Conservation (phyloP, 2,329 filamentous ascomycete species). For the Blastomyces gilchristii region DNA sequence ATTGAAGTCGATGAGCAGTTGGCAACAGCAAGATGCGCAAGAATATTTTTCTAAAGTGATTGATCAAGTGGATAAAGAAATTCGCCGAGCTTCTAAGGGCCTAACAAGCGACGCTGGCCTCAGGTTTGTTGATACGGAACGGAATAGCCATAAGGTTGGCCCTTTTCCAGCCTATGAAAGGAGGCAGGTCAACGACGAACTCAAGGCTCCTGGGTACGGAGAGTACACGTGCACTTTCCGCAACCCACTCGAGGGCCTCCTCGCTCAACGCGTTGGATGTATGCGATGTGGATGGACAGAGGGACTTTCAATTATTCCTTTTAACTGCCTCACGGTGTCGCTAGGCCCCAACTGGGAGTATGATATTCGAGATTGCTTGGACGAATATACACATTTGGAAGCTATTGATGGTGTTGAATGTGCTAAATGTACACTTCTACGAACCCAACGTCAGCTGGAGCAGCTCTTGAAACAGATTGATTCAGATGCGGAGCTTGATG, state of each 20-base stretch:
- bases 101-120: conserved; percentile 37
- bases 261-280: conserved; percentile 83
- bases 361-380: conserved; percentile 66
- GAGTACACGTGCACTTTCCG: conserved; percentile 30
- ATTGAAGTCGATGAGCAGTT: conserved; percentile 86
- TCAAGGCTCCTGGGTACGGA: conserved; percentile 6
- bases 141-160: conserved; percentile 10
- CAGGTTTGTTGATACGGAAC: conserved; percentile 28
- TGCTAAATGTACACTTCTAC: conserved; percentile 72
- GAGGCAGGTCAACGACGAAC: conserved; percentile 12
- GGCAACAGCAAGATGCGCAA: conserved; percentile 94
- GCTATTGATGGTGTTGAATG: conserved; percentile 84
- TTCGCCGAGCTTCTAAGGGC: conserved; percentile 43
- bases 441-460: conserved; percentile 44
- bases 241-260: conserved; percentile 78
- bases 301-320: conserved; percentile 79
- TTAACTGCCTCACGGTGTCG: conserved; percentile 84
- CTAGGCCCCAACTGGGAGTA: conserved; percentile 58
- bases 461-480: conserved; percentile 37
- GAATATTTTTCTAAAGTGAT: conserved; percentile 91
- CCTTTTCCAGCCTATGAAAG: conserved; percentile 7
- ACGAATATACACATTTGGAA: conserved; percentile 77
- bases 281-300: conserved; percentile 76
- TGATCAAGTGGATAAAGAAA: conserved; percentile 72
- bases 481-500: conserved; percentile 26